Evolutionary conservation across 768 basidiomycete genomes (phyloP), one percentile per base, ranked within the genome.

Genomic region (Phylloporus rhodoxanthus): DNA sequence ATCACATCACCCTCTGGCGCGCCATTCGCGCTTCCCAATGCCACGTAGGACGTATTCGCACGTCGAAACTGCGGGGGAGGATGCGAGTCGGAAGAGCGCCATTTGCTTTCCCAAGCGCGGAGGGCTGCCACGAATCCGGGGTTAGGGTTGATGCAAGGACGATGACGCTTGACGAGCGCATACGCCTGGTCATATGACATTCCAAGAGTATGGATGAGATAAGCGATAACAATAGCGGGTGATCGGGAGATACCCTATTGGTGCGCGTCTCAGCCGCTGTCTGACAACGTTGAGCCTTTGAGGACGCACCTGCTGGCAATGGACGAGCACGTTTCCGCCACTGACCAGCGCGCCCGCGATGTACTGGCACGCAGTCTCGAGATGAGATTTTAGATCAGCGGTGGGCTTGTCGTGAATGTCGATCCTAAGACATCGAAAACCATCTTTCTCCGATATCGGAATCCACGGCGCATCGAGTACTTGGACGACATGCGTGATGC

Each of bases 121-220:
- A 85, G 66, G 0, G 78, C 76, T 1, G 70, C 64, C 17, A 87
- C 78, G 58, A 89, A 90, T 5, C 84, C 86, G n/a, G 82, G 69
- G 58, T 90, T 90, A 14, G 87, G 87, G 60, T 87, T 85, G 53
- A 82, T 72, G 59, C 87, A 90, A 4, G 85, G 79, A 17, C 87
- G 78, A 55, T 80, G 79, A 47, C 76, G 76, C 56, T 78, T 78
- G 53, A 86, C 73, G 53, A 82, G 75, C 0, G 79, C 70, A 48
- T 74, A 67, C 1, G 87, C 86, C 39, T 73, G 70, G 52, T 87
- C 83, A 64, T 81, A 88, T 8, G 83, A 72, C 84, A 88, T 85
- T 36, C 78, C 81, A 50, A 80, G 78, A 53, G 81, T 76, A 56
- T 81, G 78, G 57, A 90, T 90, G 60, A 90, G 82, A 70, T 87